A percentile compares a stretch with the other conserved stretches of the same genome.
phyloP scores from a whole-genome alignment of 2,329 filamentous ascomycete genomes.

The Colletotrichum sp. region DNA sequence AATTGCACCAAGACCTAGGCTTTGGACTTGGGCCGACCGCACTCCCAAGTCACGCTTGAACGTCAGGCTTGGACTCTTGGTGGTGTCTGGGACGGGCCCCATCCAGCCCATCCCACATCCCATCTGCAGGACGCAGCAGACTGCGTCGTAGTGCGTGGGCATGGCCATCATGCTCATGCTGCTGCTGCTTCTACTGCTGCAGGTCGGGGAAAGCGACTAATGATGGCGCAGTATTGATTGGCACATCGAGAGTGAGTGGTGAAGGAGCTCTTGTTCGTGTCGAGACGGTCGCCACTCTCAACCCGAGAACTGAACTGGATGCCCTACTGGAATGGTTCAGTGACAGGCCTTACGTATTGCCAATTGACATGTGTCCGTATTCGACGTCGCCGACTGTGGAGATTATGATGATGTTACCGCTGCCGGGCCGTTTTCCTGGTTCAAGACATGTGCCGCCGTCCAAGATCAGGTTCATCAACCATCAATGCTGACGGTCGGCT shows the following conservation, averaged over 20 bases:
- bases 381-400: neutral
- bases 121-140: slow-evolving; percentile 10
- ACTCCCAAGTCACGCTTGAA: slow-evolving; percentile 8
- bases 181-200: neutral
- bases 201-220: neutral
- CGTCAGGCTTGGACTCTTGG: slow-evolving; percentile 12
- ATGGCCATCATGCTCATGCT: slow-evolving; percentile 5
- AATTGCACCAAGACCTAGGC: neutral
- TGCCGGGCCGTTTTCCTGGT: neutral
- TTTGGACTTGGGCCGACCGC: slow-evolving; percentile 2
- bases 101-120: neutral
- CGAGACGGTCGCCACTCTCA: neutral
- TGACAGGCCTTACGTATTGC: neutral
- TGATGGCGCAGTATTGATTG: neutral
- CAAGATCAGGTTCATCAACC: neutral
- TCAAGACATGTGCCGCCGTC: neutral
- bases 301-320: neutral
- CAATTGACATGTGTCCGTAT: neutral
- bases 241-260: neutral
- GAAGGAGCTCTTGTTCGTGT: neutral
- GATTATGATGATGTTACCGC: neutral
- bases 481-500: neutral
- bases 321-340: neutral
- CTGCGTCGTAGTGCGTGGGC: neutral
- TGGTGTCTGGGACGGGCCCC: neutral